Percentiles rank a stretch among this genome's conserved stretches.
Conservation (phyloP, 108 stramenopile genomes). For the Thalassiosira profunda region DNA sequence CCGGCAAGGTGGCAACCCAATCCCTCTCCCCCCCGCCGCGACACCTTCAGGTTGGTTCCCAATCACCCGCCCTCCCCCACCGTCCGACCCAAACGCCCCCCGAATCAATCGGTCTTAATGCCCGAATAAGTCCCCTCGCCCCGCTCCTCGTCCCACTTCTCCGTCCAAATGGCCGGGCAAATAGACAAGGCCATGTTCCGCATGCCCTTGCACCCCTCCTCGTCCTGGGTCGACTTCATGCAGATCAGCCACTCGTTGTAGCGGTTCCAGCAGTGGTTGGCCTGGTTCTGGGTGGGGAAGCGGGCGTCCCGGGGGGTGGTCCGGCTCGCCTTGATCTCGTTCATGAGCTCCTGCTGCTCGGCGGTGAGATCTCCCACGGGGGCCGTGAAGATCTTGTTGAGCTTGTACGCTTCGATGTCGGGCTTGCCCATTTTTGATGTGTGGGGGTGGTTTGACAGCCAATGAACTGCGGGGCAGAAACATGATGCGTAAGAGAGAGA, state of each 20-base stretch:
- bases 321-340: conserved; percentile 79
- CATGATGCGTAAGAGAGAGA: too few species aligned
- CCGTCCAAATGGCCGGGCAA: conserved; percentile 88
- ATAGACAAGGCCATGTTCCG: conserved; percentile 77
- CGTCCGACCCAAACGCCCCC: not conserved
- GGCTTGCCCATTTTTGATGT: conserved; percentile 16
- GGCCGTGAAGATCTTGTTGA: conserved; percentile 62
- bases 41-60: not conserved
- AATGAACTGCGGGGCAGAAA: too few species aligned
- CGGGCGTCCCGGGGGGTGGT: conserved; percentile 93
- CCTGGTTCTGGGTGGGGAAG: conserved; percentile 91
- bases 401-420: conserved; percentile 52
- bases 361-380: conserved; percentile 76
- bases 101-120: conserved; percentile 39
- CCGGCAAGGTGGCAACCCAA: too few species aligned
- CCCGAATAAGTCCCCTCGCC: conserved; percentile 77
- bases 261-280: conserved; percentile 96
- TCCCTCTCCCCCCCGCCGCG: too few species aligned
- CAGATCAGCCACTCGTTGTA: conserved; percentile 98
- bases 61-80: not conserved
- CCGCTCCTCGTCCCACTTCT: conserved; percentile 93
- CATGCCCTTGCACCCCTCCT: conserved; percentile 87
- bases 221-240: conserved; percentile 86
- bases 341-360: conserved; percentile 78
- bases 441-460: too few species aligned